A percentile compares a stretch with the other conserved stretches of the same genome.
Evolutionary conservation across 352 stramenopile species (phyloP).

Genomic region (Phytophthora tubulina): DNA sequence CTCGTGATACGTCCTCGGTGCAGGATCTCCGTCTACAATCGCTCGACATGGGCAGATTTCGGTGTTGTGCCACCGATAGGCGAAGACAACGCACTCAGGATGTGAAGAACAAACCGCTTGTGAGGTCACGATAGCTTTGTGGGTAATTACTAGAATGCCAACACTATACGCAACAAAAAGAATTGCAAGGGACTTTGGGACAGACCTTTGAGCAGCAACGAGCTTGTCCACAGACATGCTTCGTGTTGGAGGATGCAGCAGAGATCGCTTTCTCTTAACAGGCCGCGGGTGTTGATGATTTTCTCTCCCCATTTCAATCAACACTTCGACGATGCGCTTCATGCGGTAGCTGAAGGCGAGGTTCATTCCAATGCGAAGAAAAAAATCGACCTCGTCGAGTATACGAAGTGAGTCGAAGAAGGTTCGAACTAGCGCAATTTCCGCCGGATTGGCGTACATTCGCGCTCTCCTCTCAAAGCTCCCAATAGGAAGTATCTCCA

Average conservation of each 20-base stretch:
- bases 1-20: conserved; percentile 44
- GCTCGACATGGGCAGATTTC: conserved; percentile 43
- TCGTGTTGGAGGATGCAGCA: too few species aligned
- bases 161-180: conserved; percentile 25
- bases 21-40: conserved; percentile 35
- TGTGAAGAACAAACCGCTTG: conserved; percentile 23
- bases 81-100: conserved; percentile 45
- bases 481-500: conserved; percentile 35
- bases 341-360: conserved; percentile 47
- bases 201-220: not conserved
- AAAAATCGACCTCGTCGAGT: conserved; percentile 26
- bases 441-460: conserved; percentile 39
- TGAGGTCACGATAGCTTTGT: conserved; percentile 22
- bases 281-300: not conserved
- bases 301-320: conserved; percentile 21
- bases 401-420: conserved; percentile 50
- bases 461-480: conserved; percentile 46
- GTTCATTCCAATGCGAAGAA: conserved; percentile 48
- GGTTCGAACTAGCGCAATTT: conserved; percentile 40
- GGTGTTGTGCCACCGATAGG: conserved; percentile 31
- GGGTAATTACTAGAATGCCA: conserved; percentile 15
- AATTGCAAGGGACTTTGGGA: conserved; percentile 6
- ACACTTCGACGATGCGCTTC: conserved; percentile 45
- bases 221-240: not conserved
- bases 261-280: too few species aligned